Base-by-base conservation (phyloP, 331 rosid genomes). In the Pyrus hybrid region DNA sequence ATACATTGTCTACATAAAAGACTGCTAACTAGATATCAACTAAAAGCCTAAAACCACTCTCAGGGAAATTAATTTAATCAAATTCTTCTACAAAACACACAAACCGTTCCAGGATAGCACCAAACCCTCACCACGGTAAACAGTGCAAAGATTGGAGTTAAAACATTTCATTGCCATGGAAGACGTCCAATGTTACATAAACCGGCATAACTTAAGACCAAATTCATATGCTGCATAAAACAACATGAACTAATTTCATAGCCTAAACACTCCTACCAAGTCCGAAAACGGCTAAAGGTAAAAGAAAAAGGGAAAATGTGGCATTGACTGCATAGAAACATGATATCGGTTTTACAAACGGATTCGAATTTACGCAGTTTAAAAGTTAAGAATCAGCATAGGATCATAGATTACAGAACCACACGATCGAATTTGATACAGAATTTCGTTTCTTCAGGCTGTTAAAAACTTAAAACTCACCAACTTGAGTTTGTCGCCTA, bases 401-500 rank as follows among this genome's bases (percentile, higher is more conserved):
- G 18, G 11, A n/a, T 20, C 28, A 20, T 1, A 9, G 18, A 35
- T 22, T 72, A 21, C 6, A 57, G 21, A 25, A 17, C 8, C 11
- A 4, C 22, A 16, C 11, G 17, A 35, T 57, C 5, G 18, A 57
- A 33, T 16, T 57, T 13, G 16, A 29, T 11, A 33, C n/a, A 68
- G 8, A 17, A 16, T 56, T 80, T 35, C 6, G 25, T 3, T 26
- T 74, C 25, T 16, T 1, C 21, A 28, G 64, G 82, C 62, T n/a
- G 72, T 73, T 17, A 49, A 14, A 2, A 37, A 10, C 45, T 37
- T 37, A 37, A 35, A 37, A 10, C 45, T 37, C 43, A 35, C 43
- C 43, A 35, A 8, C 43, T 35, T 35, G 43, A 35, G 43, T 9
- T 79, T 87, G 77, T 86, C 87, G 47, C 79, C 97, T 51, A 89